A percentile compares a stretch with the other conserved stretches of the same genome.
phyloP scores from a whole-genome alignment of 108 stramenopile genomes.

The Aurantiochytrium sp. region DNA sequence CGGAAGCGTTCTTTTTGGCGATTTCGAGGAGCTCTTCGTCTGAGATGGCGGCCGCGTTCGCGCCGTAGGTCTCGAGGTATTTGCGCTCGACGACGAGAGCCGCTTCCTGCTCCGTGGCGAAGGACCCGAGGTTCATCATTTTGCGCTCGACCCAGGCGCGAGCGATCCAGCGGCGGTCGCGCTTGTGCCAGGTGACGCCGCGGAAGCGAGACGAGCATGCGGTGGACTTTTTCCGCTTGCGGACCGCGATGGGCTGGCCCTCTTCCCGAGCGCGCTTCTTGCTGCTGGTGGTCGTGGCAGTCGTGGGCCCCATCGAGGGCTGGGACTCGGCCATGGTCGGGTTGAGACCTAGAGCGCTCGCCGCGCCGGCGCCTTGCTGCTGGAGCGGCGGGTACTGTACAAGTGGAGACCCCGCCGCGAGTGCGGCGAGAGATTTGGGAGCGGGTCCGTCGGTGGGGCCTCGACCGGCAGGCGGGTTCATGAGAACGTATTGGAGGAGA shows the following conservation, averaged over 20 bases:
- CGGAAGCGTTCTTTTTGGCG: neutral
- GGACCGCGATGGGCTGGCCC: neutral
- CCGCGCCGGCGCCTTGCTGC: too few species aligned
- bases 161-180: neutral
- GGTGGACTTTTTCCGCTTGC: neutral
- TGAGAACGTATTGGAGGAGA: too few species aligned
- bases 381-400: too few species aligned
- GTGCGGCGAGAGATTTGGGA: too few species aligned
- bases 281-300: neutral
- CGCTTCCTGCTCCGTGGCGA: neutral
- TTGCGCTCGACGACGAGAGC: neutral
- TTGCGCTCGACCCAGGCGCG: slow-evolving; percentile 10
- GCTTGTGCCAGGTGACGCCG: slow-evolving; percentile 22
- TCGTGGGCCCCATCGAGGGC: too few species aligned
- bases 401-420: too few species aligned
- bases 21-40: neutral
- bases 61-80: neutral
- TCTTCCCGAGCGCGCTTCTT: neutral
- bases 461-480: too few species aligned
- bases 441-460: too few species aligned
- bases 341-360: too few species aligned
- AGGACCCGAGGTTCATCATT: neutral
- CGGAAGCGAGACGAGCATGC: neutral
- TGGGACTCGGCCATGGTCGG: too few species aligned
- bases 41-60: neutral